Evolutionary conservation across 106 monocot genomes (phyloP).

Genomic region (Dendrobium huoshanense): DNA sequence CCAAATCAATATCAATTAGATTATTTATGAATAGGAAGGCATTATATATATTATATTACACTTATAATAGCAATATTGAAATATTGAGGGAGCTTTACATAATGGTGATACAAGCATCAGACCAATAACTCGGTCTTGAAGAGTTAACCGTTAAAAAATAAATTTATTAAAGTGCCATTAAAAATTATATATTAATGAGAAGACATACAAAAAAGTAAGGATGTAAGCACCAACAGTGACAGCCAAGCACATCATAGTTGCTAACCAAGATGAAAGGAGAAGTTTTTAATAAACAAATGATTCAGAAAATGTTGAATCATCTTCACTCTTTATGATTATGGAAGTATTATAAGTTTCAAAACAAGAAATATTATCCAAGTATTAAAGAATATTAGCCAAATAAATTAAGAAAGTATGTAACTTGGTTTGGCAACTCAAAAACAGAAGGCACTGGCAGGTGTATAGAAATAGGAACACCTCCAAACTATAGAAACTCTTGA

Average conservation of each 20-base stretch:
- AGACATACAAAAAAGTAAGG: slow-evolving; percentile 62
- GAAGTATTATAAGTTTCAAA: not conserved
- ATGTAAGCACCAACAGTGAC: slow-evolving; percentile 70
- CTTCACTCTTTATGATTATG: not conserved
- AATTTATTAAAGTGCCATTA: no score
- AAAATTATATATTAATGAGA: not conserved
- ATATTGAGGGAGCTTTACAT: slow-evolving; percentile 60
- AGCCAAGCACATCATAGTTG: slow-evolving; percentile 75
- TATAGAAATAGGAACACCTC: slow-evolving; percentile 81
- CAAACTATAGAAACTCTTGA: slow-evolving; percentile 84
- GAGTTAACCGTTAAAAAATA: no score
- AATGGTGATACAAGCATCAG: slow-evolving; percentile 68
- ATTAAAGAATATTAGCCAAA: slow-evolving; percentile 53
- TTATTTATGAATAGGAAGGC: no score
- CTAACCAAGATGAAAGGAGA: slow-evolving; percentile 28
- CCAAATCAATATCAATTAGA: no score
- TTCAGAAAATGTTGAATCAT: slow-evolving; percentile 4
- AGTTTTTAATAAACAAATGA: slow-evolving; percentile 6
- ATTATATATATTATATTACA: no score
- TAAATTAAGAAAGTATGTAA: slow-evolving; percentile 81
- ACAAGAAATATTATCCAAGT: not conserved
- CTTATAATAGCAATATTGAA: no score
- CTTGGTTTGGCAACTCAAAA: slow-evolving; percentile 81
- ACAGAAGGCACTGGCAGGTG: slow-evolving; percentile 58
- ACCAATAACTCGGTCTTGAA: not conserved